Evolutionary conservation across 163 green algal genomes (phyloP), one percentile per base, ranked within the genome.

Genomic region (Coccomyxa subellipsoidea): DNA sequence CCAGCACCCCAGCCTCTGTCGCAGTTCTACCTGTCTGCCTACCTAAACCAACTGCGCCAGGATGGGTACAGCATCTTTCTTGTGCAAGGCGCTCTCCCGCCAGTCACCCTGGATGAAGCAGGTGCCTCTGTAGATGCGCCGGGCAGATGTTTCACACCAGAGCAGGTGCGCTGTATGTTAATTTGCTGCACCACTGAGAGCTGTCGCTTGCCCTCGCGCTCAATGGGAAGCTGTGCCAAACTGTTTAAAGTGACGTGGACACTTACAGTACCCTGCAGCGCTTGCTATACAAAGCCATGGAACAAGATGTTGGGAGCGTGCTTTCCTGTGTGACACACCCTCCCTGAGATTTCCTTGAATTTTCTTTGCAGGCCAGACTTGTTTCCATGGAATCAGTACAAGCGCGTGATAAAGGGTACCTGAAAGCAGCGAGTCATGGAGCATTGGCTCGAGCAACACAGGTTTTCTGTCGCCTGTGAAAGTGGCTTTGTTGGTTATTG

Each of bases 1-100:
- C 82, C 89, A 21, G 92, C 92, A 0, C 94, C 94, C 4, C 81
- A 93, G 84, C 83, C 84, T 0, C 85, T 97, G 69, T 88, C 82
- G 34, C 53, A 76, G 31, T 92, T 96, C 80, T 93, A 96, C 87
- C 83, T 97, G 0, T 78, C 82, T 3, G 88, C 90, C 53, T 96
- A 92, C 88, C 88, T 97, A 77, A 89, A 85, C 69, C 90, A 85
- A 0, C 86, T 98, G 75, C 80, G 85, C 77, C 81, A 90, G 36
- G 86, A 95, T 80, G 85, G 93, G 10, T 97, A 93, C 84, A 93
- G 85, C 54, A 95, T 98, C 37, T 96, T 95, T 82, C 91, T 93
- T 38, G 89, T 96, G 39, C 53, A 80, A 1, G 88, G 86, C 0
- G 23, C 25, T 23, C 72, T 90, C 23, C 85, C 79, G 0, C 37